These are phyloP conservation scores for Rhinocladiella similis DNA, from an alignment of 2,329 filamentous ascomycete species.

Conservation along the genomic window DNA sequence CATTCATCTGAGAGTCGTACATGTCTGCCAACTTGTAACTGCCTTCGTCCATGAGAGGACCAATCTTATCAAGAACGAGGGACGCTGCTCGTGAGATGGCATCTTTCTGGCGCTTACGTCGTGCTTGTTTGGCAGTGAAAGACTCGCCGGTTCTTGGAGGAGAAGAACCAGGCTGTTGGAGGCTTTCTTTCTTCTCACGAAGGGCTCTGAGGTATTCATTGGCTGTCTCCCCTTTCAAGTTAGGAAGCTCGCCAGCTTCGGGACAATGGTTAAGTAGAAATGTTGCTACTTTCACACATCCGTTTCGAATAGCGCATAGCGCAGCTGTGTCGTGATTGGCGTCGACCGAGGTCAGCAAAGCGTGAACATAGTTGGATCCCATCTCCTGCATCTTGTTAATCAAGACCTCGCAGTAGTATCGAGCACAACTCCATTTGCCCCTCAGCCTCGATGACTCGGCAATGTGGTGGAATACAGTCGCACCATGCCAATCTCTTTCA, in stretches of 20 bases:
- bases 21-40: slow-evolving; percentile 65
- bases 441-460: slow-evolving; percentile 83
- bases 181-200: slow-evolving; percentile 40
- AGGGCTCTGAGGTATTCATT: slow-evolving; percentile 76
- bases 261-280: slow-evolving; percentile 74
- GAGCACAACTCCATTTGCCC: slow-evolving; percentile 82
- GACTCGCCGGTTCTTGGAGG: slow-evolving; percentile 45
- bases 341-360: slow-evolving; percentile 79
- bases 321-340: slow-evolving; percentile 88
- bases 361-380: slow-evolving; percentile 72
- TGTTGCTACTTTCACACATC: slow-evolving; percentile 73
- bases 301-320: slow-evolving; percentile 81
- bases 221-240: slow-evolving; percentile 77
- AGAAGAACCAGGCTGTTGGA: slow-evolving; percentile 64
- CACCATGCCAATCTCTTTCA: slow-evolving; percentile 74
- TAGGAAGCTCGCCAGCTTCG: slow-evolving; percentile 73
- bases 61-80: slow-evolving; percentile 68
- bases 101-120: slow-evolving; percentile 36
- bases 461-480: slow-evolving; percentile 92
- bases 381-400: slow-evolving; percentile 82
- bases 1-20: slow-evolving; percentile 36
- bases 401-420: slow-evolving; percentile 91
- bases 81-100: slow-evolving; percentile 63
- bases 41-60: slow-evolving; percentile 68
- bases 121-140: slow-evolving; percentile 20